Evolutionary conservation across 176 grass and related monocot genomes (phyloP), one percentile per base, ranked within the genome.

Genomic region (Zoysia japonica): DNA sequence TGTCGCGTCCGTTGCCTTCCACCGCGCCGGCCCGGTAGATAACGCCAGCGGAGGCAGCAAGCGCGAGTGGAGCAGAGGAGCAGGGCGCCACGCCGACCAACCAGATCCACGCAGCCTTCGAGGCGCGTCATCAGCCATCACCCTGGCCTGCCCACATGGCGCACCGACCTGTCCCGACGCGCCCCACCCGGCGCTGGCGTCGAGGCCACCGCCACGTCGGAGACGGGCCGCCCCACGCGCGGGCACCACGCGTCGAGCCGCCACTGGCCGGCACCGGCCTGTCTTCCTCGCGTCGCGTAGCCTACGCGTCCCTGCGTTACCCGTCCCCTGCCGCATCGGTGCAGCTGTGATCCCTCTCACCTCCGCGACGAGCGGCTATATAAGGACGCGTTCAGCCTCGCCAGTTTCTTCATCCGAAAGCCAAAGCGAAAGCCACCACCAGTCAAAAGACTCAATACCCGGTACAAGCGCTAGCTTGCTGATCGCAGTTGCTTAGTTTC

Each of bases 151-250:
- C 61, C 76, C 81, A 70, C 86, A 70, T 88, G 81, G 74, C 76
- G 9, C 73, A 6, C 73, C 85, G 59, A 50, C 76, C 28, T 80
- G 52, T 75, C 68, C 62, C 55, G 65, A 70, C 68, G 71, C 57
- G 28, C 28, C 10, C 40, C 59, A 61, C 61, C 74, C 38, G 47
- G 14, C 75, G 19, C 12, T 50, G 36, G 28, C 56, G 61, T 20
- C 78, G 79, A 49, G 71, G 85, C 62, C 42, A 52, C 38, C 62
- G 47, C 87, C 78, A 85, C 67, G 82, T 85, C 57, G 71, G 76
- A 80, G 1, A 38, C 70, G 2, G 14, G 5, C 86, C 75, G 74
- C 9, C 74, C 85, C 74, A 67, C 60, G 49, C 17, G 17, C 50
- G 6, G 2, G 2, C 17, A 11, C 57, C 86, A 88, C 69, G 76